These are phyloP conservation scores for Entomophthora muscae DNA, from an alignment of 371 early-diverging fungal species.

Conservation along the genomic window DNA sequence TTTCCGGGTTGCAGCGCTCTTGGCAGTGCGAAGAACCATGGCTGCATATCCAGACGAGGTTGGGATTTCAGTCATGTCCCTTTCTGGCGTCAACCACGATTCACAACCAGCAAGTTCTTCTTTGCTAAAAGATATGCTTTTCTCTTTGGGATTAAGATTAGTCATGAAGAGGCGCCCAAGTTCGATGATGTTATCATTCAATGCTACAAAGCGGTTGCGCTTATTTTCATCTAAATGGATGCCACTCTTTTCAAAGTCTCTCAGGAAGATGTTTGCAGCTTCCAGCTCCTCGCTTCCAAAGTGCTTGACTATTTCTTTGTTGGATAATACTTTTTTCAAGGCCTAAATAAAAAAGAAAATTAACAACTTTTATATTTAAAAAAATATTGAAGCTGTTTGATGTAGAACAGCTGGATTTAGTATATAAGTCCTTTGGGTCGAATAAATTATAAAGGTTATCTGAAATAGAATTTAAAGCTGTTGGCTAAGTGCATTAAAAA, in stretches of 20 bases:
- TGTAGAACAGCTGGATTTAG: too few species aligned
- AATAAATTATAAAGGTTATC: too few species aligned
- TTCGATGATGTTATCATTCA: constrained; percentile 65
- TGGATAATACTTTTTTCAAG: constrained; percentile 38
- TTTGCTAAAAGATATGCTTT: neutral
- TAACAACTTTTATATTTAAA: too few species aligned
- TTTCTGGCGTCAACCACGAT: constrained; percentile 5
- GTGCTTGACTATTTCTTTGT: constrained; percentile 25
- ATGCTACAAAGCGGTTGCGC: constrained; percentile 50
- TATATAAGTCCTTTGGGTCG: too few species aligned
- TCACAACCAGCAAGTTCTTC: neutral
- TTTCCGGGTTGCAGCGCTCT: constrained; percentile 40
- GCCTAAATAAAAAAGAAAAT: too few species aligned
- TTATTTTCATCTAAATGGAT: constrained; percentile 57
- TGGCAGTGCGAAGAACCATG: constrained; percentile 37
- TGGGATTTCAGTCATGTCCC: constrained; percentile 21
- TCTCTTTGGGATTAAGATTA: constrained; percentile 12
- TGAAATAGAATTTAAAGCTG: too few species aligned
- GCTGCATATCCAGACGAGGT: constrained; percentile 32
- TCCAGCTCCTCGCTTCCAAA: constrained; percentile 50
- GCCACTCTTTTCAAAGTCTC: constrained; percentile 89
- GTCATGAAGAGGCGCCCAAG: constrained; percentile 57
- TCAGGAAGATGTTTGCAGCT: constrained; percentile 63
- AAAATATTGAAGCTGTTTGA: too few species aligned
- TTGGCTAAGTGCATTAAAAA: too few species aligned